These are phyloP conservation scores for Coemansia sp. DNA, from an alignment of 192 early-diverging fungal genomes.

Conservation along the genomic window DNA sequence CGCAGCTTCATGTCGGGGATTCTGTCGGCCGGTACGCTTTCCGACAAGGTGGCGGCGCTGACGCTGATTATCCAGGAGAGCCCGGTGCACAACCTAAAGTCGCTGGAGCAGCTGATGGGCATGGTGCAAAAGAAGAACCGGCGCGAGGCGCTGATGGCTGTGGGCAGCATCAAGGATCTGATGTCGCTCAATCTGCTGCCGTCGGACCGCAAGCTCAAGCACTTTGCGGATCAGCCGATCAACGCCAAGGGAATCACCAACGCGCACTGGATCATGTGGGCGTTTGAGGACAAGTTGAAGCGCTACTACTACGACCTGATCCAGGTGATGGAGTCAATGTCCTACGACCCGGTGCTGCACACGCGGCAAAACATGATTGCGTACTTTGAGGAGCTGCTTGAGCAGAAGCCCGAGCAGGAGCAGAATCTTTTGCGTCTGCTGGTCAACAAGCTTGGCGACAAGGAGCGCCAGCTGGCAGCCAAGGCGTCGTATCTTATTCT, in stretches of 20 bases:
- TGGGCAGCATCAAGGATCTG: conserved; percentile 88
- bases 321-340: conserved; percentile 77
- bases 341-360: conserved; percentile 81
- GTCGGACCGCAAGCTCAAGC: conserved; percentile 75
- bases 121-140: conserved; percentile 91
- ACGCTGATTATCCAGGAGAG: conserved; percentile 90
- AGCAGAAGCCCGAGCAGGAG: conserved; percentile 92
- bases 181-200: conserved; percentile 77
- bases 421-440: conserved; percentile 88
- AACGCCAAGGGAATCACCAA: conserved; percentile 55
- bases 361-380: conserved; percentile 78
- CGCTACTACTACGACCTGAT: conserved; percentile 89
- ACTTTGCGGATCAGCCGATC: conserved; percentile 90
- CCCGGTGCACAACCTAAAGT: conserved; percentile 74
- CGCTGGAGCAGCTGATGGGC: conserved; percentile 69
- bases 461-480: conserved; percentile 79
- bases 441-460: conserved; percentile 95
- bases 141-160: conserved; percentile 78
- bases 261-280: conserved; percentile 84
- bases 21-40: conserved; percentile 85
- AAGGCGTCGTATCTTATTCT: conserved; percentile 77
- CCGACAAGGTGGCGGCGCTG: conserved; percentile 90
- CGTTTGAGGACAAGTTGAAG: conserved; percentile 93
- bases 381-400: conserved; percentile 73
- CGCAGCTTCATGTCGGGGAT: conserved; percentile 83